Evolutionary conservation across 1,139 yeast genomes (phyloP).

Genomic region (Diutina pseudorugosa): DNA sequence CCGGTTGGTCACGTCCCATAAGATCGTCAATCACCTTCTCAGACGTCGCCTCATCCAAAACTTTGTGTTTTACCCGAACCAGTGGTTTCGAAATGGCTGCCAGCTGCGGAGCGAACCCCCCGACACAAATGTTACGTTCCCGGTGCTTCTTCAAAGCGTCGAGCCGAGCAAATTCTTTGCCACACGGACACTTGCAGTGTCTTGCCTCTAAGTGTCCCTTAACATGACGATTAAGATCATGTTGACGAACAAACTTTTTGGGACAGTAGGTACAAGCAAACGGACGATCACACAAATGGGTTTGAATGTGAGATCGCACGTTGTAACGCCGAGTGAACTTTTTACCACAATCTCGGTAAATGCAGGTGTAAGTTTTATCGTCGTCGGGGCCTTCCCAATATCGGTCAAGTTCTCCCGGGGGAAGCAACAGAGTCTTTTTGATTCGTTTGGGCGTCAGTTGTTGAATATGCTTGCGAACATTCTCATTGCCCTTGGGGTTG

Average conservation of each 20-base stretch:
- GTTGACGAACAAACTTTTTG: slow-evolving; percentile 76
- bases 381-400: slow-evolving; percentile 75
- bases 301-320: slow-evolving; percentile 93
- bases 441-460: slow-evolving; percentile 11
- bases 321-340: slow-evolving; percentile 81
- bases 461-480: slow-evolving; percentile 13
- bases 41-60: slow-evolving; percentile 1
- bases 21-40: slow-evolving; percentile 2
- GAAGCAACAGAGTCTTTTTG: slow-evolving; percentile 60
- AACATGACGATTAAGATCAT: slow-evolving; percentile 82
- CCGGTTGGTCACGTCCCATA: neutral
- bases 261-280: slow-evolving; percentile 51
- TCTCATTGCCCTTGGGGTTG: slow-evolving; percentile 24
- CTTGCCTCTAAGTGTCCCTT: slow-evolving; percentile 77
- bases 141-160: slow-evolving; percentile 79
- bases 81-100: neutral
- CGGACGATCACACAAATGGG: slow-evolving; percentile 92
- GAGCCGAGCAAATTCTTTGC: slow-evolving; percentile 79
- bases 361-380: slow-evolving; percentile 57
- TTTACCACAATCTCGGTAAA: slow-evolving; percentile 71
- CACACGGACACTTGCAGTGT: slow-evolving; percentile 71
- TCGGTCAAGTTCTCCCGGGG: slow-evolving; percentile 81
- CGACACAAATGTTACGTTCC: slow-evolving; percentile 2
- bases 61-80: neutral
- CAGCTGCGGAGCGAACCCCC: neutral